phyloP scores from a whole-genome alignment of 2,329 filamentous ascomycete species.

The Claviceps capensis region DNA sequence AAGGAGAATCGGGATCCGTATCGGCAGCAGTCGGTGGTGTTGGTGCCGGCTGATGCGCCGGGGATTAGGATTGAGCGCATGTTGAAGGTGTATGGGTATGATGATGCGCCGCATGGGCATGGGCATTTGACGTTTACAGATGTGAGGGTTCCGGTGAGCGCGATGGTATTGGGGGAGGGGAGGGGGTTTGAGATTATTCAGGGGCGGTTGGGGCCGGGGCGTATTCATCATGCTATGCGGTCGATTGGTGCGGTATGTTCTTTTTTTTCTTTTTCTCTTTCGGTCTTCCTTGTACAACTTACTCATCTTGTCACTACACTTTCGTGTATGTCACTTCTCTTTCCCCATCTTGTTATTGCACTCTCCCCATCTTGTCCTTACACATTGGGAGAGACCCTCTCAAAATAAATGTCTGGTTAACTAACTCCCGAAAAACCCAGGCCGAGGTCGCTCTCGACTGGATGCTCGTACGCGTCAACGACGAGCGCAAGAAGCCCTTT shows the following conservation, averaged over 20 bases:
- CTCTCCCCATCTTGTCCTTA: too few relatives aligned
- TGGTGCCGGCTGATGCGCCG: constrained; percentile 68
- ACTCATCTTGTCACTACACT: too few relatives aligned
- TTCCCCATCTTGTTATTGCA: background rate
- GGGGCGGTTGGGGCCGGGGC: constrained; percentile 84
- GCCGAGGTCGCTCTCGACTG: constrained; percentile 86
- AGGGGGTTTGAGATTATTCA: constrained; percentile 98
- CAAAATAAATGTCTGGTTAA: background rate
- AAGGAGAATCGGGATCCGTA: constrained; percentile 63
- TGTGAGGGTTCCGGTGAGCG: constrained; percentile 71
- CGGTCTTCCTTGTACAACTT: too few relatives aligned
- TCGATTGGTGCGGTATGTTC: constrained; percentile 63
- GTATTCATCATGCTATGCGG: constrained; percentile 97
- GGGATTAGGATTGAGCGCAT: constrained; percentile 91
- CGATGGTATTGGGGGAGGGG: constrained; percentile 85
- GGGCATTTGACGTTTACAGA: constrained; percentile 83
- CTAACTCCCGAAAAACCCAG: constrained; percentile 17
- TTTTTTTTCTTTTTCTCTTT: background rate
- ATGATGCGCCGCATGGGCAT: constrained; percentile 96
- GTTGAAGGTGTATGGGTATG: constrained; percentile 88
- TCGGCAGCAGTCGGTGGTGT: constrained; percentile 82
- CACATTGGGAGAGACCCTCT: too few relatives aligned
- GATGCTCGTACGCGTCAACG: constrained; percentile 90
- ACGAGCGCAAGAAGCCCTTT: constrained; percentile 80
- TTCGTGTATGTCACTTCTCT: background rate